These are phyloP conservation scores for Dictyostelium discoideum DNA, from an alignment of 78 protist genomes.

Conservation along the genomic window dicty_2.7 NC_007089.4:1337001-1337500, in stretches of 20 bases:
- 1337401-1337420: neutral
- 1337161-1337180: too few species aligned
- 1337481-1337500: neutral
- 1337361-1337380: neutral
- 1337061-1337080: neutral
- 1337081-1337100: too few species aligned
- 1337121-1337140: too few species aligned
- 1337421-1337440: neutral
- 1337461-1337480: neutral
- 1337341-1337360: neutral
- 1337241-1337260: neutral
- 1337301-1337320: neutral
- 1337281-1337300: neutral
- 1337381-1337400: neutral
- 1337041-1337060: neutral
- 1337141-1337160: too few species aligned
- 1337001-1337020: too few species aligned
- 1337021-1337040: neutral
- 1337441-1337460: neutral
- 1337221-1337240: neutral
- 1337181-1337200: neutral
- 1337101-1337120: too few species aligned
- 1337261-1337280: neutral
- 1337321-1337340: neutral
- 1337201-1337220: neutral